Conservation (phyloP, 257 asterid species). For the Verbascum thapsus region DNA sequence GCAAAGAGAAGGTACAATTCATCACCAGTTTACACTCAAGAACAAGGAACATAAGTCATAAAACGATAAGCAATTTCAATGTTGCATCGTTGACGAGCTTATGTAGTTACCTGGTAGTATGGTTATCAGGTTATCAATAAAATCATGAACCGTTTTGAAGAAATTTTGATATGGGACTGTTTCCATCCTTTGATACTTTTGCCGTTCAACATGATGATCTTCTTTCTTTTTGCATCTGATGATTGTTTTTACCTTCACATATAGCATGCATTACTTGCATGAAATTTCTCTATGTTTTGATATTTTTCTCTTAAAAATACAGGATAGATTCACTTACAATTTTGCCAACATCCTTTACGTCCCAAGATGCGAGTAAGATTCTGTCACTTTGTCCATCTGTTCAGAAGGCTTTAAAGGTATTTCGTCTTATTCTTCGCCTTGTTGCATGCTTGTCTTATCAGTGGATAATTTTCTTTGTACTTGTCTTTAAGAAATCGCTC, state of each 20-base stretch:
- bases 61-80: constrained; percentile 16
- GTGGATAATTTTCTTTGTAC: constrained; percentile 10
- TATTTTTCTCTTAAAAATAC: constrained; percentile 30
- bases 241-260: constrained; percentile 22
- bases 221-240: constrained; percentile 23
- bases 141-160: neutral
- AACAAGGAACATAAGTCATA: constrained; percentile 1
- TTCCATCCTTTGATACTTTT: neutral
- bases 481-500: constrained; percentile 29
- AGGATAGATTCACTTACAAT: constrained; percentile 92
- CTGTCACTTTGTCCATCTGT: constrained; percentile 82
- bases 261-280: constrained; percentile 12
- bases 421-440: constrained; percentile 22
- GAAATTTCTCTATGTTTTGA: constrained; percentile 1
- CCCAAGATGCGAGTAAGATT: constrained; percentile 83
- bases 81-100: constrained; percentile 14
- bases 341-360: constrained; percentile 77
- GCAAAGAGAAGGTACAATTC: neutral
- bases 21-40: neutral
- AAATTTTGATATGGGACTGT: constrained; percentile 1
- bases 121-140: neutral
- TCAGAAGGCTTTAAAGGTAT: constrained; percentile 79
- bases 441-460: constrained; percentile 25
- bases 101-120: neutral
- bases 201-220: neutral